Evolutionary conservation across 2,329 filamentous ascomycete genomes (phyloP), one percentile per base, ranked within the genome.

Genomic region (Aspergillus versicolor): DNA sequence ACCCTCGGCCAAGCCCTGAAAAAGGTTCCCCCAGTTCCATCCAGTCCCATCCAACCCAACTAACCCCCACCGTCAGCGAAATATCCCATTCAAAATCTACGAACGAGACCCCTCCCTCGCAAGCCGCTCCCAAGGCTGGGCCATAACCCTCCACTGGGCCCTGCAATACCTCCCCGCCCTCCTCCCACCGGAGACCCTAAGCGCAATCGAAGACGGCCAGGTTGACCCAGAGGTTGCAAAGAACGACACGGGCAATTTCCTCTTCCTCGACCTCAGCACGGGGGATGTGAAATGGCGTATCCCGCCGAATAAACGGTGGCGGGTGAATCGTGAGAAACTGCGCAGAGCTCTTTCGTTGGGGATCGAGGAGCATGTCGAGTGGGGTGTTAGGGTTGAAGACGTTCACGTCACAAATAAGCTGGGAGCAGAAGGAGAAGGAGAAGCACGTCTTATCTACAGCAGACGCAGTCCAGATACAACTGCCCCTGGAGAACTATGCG

Each of bases 41-140:
- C 34, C 13, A 37, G 5, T n/a, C 8, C 34, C 6, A 13, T 15
- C 2, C 13, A 37, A 37, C 13, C 34, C 27, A 11, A 37, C 34
- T 37, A 37, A 46, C 38, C 32, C 37, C 4, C 24, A 3, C 34
- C 34, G 2, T 17, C 51, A 70, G 54, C 65, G 61, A 52, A 62
- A 63, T 13, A 70, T 72, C 30, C 67, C 70, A 32, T 72, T 69
- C 37, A 54, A 64, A 37, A 67, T 72, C 15, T 70, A 63, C 54
- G 70, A 72, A 30, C 65, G 68, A 22, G 70, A 72, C 59, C 56
- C 59, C n/a, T 63, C 54, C 15, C 62, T 64, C 15, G 49, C 61
- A 42, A 56, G 60, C 5, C 64, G 68, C 7, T 62, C 60, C 6
- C 67, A 70, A 40, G 68, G 68, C 11, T 69, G 65, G 66, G 65